Evolutionary conservation across 768 basidiomycete species (phyloP).

Genomic region (Lanmaoa rubissima): DNA sequence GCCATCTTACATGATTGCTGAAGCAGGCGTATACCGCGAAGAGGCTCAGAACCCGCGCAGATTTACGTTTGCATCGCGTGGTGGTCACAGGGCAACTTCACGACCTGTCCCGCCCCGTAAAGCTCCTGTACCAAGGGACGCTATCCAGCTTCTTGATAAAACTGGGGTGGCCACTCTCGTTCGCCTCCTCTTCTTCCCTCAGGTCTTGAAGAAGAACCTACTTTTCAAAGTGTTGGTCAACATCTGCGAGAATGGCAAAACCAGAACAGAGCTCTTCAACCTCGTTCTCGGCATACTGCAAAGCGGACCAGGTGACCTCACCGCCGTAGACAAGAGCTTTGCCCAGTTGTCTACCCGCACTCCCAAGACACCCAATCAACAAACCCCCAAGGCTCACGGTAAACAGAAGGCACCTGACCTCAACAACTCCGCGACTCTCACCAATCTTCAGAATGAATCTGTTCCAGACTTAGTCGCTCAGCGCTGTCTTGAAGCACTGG

Average conservation of each 20-base stretch:
- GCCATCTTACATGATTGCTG: constrained; percentile 83
- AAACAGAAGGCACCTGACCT: constrained; percentile 71
- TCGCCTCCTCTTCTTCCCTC: constrained; percentile 94
- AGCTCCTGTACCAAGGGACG: constrained; percentile 65
- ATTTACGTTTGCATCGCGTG: constrained; percentile 32
- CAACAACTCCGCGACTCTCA: constrained; percentile 46
- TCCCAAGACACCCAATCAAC: constrained; percentile 46
- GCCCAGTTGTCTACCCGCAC: constrained; percentile 82
- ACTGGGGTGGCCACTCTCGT: constrained; percentile 84
- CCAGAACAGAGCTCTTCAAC: constrained; percentile 90
- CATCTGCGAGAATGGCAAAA: constrained; percentile 92
- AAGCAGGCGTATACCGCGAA: constrained; percentile 73
- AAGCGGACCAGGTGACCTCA: constrained; percentile 91
- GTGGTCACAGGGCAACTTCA: constrained; percentile 25
- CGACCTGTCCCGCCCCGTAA: constrained; percentile 44
- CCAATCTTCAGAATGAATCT: constrained; percentile 65
- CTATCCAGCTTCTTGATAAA: constrained; percentile 92
- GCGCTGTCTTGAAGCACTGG: constrained; percentile 88
- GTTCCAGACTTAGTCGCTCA: constrained; percentile 93
- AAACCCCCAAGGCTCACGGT: constrained; percentile 47
- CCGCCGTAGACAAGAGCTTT: constrained; percentile 90
- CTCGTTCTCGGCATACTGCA: constrained; percentile 91
- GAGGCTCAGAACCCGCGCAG: constrained; percentile 39
- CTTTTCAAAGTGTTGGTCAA: constrained; percentile 91
- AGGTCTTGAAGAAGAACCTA: constrained; percentile 79